These are phyloP conservation scores for Elasticomyces elasticus DNA, from an alignment of 495 filamentous ascomycete genomes.

Conservation along the genomic window DNA sequence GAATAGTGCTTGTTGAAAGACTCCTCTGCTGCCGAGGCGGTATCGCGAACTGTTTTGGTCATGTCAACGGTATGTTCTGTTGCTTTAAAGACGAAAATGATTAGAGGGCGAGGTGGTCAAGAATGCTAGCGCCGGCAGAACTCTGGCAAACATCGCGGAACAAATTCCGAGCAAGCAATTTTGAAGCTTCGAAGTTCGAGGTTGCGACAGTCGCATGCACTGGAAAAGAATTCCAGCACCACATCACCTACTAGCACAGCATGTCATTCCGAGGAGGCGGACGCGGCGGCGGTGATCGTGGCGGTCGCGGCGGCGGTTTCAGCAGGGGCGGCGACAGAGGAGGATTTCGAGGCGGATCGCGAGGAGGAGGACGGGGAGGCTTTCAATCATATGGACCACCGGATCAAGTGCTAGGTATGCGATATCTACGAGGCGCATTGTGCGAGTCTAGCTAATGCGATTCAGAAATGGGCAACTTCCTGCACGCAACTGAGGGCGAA, in stretches of 20 bases:
- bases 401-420: conserved; percentile 52
- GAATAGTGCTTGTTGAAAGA: conserved; percentile 16
- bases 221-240: background rate
- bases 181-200: background rate
- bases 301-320: conserved; percentile 27
- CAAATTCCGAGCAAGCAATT: background rate
- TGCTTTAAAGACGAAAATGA: background rate
- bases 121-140: no score
- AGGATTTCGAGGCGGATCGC: conserved; percentile 24
- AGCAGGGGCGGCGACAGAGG: conserved; percentile 28
- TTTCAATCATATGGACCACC: conserved; percentile 55
- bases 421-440: background rate
- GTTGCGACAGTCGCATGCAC: background rate
- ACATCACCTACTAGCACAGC: background rate
- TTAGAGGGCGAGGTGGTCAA: no score
- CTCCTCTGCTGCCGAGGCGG: conserved; percentile 7
- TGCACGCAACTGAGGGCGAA: conserved; percentile 92
- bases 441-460: conserved; percentile 26
- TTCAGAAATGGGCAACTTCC: conserved; percentile 80
- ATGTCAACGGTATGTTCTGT: conserved; percentile 2
- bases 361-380: conserved; percentile 48
- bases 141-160: no score
- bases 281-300: conserved; percentile 26
- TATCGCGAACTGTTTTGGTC: conserved; percentile 17
- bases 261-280: conserved; percentile 26